Base-by-base conservation (phyloP, 495 filamentous ascomycete species). In the Hypoxylon fragiforme region DNA sequence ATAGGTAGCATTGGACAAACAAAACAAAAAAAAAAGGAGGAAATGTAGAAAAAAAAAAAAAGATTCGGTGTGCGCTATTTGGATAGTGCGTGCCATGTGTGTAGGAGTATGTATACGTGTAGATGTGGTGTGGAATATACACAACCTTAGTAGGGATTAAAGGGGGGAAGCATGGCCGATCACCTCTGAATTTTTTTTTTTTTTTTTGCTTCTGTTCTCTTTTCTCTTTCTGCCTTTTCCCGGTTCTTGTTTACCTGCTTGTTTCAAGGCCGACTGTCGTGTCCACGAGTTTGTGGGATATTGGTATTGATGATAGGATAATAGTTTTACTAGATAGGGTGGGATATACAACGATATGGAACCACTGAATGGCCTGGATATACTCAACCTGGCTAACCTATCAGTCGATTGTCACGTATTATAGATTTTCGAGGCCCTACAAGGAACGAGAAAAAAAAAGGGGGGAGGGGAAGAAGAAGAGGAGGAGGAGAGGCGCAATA, bases 231-330 rank as follows among this genome's bases (percentile, higher is more conserved):
- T n/a, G n/a, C n/a, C n/a, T 34, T 28, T 36, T 31, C 38, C 47
- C 26, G 39, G 35, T 45, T 28, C 24, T 9, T 28, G 24, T 28
- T 28, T 28, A 4, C 4, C 9, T 28, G 34, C 30, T 38, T 50
- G 57, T 61, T 61, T 52, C 51, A 61, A 51, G 57, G 50, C 41
- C 50, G 50, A 60, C 51, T 4, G 44, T 45, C 57, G 40, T 48
- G 57, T 38, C 32, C 42, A 46, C 30, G 44, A 14, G 52, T 42
- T 26, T 42, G 28, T 55, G 47, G 22, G 41, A 50, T 57, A 39
- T 43, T 37, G 37, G 16, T 31, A 12, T 15, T 15, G 46, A n/a
- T 28, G 9, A 28, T 4, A 28, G 24, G 9, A 4, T 28, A 9
- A 28, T 28, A 28, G 24, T 4, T 4, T 9, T 4, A 9, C 24